Percentiles rank a stretch among this genome's conserved stretches.
These are phyloP conservation scores for Chlorophyllum brunneum DNA, from an alignment of 768 basidiomycete genomes.

Conservation along the genomic window DNA sequence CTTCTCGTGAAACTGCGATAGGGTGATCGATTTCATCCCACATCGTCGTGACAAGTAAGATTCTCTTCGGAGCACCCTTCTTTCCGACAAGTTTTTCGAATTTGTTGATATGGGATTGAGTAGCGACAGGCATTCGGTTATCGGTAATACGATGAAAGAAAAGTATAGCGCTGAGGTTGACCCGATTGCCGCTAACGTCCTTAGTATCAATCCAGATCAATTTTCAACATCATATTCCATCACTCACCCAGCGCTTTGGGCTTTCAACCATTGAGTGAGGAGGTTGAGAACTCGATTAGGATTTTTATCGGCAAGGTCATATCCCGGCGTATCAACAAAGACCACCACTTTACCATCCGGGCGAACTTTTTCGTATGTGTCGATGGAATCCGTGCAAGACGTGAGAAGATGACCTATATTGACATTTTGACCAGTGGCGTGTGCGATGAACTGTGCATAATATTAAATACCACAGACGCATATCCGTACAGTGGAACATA, in stretches of 20 bases:
- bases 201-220: background rate
- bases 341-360: background rate
- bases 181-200: background rate
- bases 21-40: conserved; percentile 9
- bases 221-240: background rate
- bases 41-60: conserved; percentile 10
- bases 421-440: conserved; percentile 12
- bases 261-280: conserved; percentile 11
- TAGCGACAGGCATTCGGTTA: conserved; percentile 10
- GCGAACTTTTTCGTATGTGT: conserved; percentile 3
- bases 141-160: conserved; percentile 13
- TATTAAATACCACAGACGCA: too few species aligned
- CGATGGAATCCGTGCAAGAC: conserved; percentile 3
- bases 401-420: conserved; percentile 9
- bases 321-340: conserved; percentile 11
- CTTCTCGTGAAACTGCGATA: background rate
- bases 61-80: conserved; percentile 3
- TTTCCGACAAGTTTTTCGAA: conserved; percentile 11
- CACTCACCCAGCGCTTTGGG: background rate
- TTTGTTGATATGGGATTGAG: conserved; percentile 9
- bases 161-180: conserved; percentile 8
- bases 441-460: conserved; percentile 13
- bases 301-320: conserved; percentile 13
- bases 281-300: conserved; percentile 11
- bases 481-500: background rate